A percentile compares a stretch with the other conserved stretches of the same genome.
These are phyloP conservation scores for Russula earlei DNA, from an alignment of 768 basidiomycete species.

Conservation along the genomic window DNA sequence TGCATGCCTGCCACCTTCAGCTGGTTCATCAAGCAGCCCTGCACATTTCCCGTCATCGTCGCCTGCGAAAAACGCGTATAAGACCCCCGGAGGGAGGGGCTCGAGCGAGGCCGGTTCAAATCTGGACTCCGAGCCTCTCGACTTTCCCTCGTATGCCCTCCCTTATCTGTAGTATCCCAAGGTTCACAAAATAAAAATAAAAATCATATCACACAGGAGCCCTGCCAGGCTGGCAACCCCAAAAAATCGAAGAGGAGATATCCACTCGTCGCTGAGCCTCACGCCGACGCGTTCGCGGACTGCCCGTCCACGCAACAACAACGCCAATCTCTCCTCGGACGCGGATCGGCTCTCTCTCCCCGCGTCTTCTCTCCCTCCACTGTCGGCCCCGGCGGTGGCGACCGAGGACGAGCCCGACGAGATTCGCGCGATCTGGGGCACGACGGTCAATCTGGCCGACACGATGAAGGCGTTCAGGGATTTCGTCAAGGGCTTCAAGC, in stretches of 20 bases:
- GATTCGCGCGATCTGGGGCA: conserved; percentile 94
- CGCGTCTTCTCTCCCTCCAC: conserved; percentile 42
- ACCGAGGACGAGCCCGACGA: conserved; percentile 75
- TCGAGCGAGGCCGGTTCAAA: conserved; percentile 22
- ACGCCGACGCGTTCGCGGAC: conserved; percentile 38
- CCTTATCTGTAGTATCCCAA: neutral
- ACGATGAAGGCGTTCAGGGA: conserved; percentile 86
- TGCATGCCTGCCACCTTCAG: neutral
- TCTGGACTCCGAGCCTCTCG: conserved; percentile 50
- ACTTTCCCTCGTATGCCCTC: conserved; percentile 53
- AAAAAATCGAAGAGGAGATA: conserved; percentile 76
- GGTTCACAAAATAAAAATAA: neutral
- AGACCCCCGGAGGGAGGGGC: neutral
- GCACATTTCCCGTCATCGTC: conserved; percentile 29
- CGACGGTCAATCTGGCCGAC: conserved; percentile 84
- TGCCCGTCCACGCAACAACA: conserved; percentile 29
- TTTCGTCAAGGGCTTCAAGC: conserved; percentile 88
- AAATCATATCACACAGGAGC: conserved; percentile 34
- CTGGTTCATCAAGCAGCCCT: conserved; percentile 20
- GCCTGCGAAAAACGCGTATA: conserved; percentile 21
- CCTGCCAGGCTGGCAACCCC: conserved; percentile 48
- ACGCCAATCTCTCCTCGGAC: conserved; percentile 48
- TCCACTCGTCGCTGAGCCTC: conserved; percentile 70
- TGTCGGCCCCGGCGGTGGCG: conserved; percentile 52
- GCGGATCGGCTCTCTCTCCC: conserved; percentile 48